Base-by-base conservation (phyloP, 148 eudicot genomes). In the Fagopyrum homotropicum region DNA sequence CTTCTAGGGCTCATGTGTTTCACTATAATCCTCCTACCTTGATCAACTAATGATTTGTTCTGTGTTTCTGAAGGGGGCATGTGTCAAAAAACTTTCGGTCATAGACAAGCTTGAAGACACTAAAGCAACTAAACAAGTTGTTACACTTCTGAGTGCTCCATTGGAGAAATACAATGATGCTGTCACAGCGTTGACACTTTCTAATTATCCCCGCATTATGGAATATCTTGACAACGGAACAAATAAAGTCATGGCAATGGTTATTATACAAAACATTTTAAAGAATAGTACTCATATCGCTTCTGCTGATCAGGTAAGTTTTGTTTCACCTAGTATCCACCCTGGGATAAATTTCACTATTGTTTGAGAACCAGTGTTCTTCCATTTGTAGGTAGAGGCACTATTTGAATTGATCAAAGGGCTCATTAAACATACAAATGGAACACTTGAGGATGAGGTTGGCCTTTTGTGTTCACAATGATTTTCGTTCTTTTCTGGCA, bases 181-280 rank as follows among this genome's bases (percentile, higher is more conserved):
- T 78, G 99, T 90, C 77, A 90, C 99, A 74, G 89, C 97, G 30
- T 78, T 96, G 76, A 90, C 97, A 16, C 97, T 96, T 74, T 92
- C 94, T 73, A 96, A 96, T 83, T 96, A 96, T 88, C 99, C 99
- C 51, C 88, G 94, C 73, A 89, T 96, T 66, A 96, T 96, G 99
- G 99, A 89, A 72, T 90, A 89, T 84, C 99, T 96, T 75, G 99
- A 96, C 80, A 81, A 84, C 64, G 90, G 84, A 77, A 96, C 99
- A 51, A 96, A 96, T 77, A 96, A 90, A 88, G 82, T 92, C 77
- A 96, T 96, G 99, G 99, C 99, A 45, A 89, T 92, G 94, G 91
- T 96, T 79, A 96, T 96, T 73, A 90, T 96, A 75, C 91, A 91
- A 83, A 96, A 93, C 80, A 90, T 92, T 75, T 83, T 96, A 80